Evolutionary conservation across 177 flowering plant genomes (phyloP).

Genomic region (Tripterygium wilfordii): DNA sequence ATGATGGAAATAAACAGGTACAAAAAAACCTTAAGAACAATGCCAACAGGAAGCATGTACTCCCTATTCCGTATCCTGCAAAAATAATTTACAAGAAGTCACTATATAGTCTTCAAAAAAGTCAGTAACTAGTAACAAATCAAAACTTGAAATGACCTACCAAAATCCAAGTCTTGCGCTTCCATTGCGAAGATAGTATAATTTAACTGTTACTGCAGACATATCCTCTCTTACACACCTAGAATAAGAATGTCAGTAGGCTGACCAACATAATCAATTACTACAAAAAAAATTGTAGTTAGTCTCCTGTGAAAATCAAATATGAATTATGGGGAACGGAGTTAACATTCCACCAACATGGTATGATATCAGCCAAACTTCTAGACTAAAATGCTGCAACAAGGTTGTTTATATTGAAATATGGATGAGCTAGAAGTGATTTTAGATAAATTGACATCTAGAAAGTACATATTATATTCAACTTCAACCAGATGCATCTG

Average conservation of each 20-base stretch:
- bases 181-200: constrained; percentile 87
- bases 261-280: constrained; percentile 1
- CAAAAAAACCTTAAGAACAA: constrained; percentile 65
- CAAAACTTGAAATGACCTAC: constrained; percentile 33
- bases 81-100: background rate
- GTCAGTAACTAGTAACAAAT: background rate
- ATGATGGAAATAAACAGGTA: background rate
- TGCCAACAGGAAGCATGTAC: constrained; percentile 82
- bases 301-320: too few species aligned
- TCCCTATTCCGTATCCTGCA: constrained; percentile 80
- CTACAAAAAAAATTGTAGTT: too few species aligned
- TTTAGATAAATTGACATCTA: too few species aligned
- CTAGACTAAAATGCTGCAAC: too few species aligned
- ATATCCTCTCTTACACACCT: constrained; percentile 93
- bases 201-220: constrained; percentile 61
- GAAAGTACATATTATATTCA: too few species aligned
- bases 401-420: too few species aligned
- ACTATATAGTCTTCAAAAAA: too few species aligned
- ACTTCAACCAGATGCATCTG: too few species aligned
- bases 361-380: too few species aligned
- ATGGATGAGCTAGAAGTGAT: too few species aligned
- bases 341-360: too few species aligned
- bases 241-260: constrained; percentile 7
- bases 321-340: too few species aligned
- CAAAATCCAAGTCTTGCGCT: constrained; percentile 94